A percentile compares a stretch with the other conserved stretches of the same genome.
Conservation (phyloP, 2,329 filamentous ascomycete genomes). For the Elsinoe ampelina region DNA sequence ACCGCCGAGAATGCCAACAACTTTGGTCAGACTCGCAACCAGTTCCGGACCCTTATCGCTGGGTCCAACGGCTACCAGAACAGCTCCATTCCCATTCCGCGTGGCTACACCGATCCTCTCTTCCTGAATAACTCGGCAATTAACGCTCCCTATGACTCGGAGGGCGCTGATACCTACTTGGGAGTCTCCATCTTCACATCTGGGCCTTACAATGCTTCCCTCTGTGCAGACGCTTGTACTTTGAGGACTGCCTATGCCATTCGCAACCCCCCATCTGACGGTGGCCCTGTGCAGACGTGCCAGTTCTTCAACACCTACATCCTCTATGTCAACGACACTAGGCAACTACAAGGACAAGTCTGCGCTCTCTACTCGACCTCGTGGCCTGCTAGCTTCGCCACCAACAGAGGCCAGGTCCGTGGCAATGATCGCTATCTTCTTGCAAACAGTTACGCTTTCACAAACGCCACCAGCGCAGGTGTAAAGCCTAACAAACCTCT, state of each 20-base stretch:
- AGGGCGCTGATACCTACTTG: conserved; percentile 22
- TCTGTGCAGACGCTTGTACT: conserved; percentile 23
- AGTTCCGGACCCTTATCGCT: conserved; percentile 26
- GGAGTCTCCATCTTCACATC: conserved; percentile 21
- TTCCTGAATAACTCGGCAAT: conserved; percentile 21
- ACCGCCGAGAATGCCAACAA: conserved; percentile 16
- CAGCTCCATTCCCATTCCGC: conserved; percentile 3
- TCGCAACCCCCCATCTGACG: conserved; percentile 13
- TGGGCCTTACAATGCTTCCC: conserved; percentile 23
- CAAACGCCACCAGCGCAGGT: conserved; percentile 11
- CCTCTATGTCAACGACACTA: conserved; percentile 20
- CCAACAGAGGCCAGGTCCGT: conserved; percentile 15
- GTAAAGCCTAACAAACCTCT: not conserved
- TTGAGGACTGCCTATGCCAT: conserved; percentile 17
- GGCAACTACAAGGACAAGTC: conserved; percentile 5
- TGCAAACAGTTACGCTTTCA: conserved; percentile 14
- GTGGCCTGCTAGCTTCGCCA: conserved; percentile 18
- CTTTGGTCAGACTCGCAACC: conserved; percentile 17
- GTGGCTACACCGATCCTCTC: conserved; percentile 15
- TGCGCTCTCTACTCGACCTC: conserved; percentile 17
- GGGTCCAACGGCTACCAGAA: conserved; percentile 27
- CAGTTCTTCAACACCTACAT: conserved; percentile 29
- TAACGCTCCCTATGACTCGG: conserved; percentile 20
- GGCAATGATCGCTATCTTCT: conserved; percentile 16
- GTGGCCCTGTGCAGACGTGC: conserved; percentile 21